Evolutionary conservation across 306 rosid species (phyloP).

Genomic region (Parietaria judaica): DNA sequence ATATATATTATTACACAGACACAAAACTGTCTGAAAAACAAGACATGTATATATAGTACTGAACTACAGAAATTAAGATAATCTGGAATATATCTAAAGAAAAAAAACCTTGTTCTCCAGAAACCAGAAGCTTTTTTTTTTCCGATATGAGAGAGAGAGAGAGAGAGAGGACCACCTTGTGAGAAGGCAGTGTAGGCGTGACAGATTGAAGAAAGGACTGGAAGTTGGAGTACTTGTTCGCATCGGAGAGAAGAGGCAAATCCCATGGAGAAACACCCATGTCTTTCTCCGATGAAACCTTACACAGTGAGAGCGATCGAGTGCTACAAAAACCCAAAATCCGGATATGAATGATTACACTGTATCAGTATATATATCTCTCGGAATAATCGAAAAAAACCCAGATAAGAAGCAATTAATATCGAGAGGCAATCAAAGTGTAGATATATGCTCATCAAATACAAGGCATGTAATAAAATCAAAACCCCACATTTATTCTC

Average conservation of each 20-base stretch:
- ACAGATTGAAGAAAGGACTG: constrained; percentile 14
- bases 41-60: not conserved
- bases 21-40: not conserved
- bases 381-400: not conserved
- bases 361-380: too few relatives aligned
- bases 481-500: not conserved
- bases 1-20: too few relatives aligned
- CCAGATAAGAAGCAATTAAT: not conserved
- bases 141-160: not conserved
- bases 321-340: not conserved
- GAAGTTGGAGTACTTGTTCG: constrained; percentile 13
- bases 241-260: constrained; percentile 14
- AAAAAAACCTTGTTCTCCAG: too few relatives aligned
- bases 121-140: too few relatives aligned
- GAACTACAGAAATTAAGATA: too few relatives aligned
- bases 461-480: constrained; percentile 3
- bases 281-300: not conserved
- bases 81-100: too few relatives aligned
- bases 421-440: not conserved
- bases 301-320: too few relatives aligned
- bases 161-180: not conserved
- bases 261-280: constrained; percentile 21
- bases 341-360: not conserved
- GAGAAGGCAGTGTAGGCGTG: constrained; percentile 9
- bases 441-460: constrained; percentile 1